Percentiles rank a stretch among this genome's conserved stretches.
phyloP scores from a whole-genome alignment of 73 alveolate species.

The Loxodes magnus region DNA sequence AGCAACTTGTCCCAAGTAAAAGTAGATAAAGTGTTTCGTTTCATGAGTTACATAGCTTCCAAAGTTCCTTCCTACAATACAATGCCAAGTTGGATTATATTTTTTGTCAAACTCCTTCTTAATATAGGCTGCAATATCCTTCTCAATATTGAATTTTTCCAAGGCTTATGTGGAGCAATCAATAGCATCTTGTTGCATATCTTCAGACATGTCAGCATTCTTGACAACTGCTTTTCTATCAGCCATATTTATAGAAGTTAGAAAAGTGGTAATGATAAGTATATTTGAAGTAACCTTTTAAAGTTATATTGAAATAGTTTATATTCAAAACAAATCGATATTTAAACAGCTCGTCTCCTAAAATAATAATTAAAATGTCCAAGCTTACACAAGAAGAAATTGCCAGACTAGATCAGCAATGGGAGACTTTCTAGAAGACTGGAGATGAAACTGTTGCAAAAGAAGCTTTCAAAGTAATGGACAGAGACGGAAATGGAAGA shows the following conservation, averaged over 20 bases:
- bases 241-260: slow-evolving; percentile 4
- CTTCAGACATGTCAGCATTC: slow-evolving; percentile 97
- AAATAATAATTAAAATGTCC: too few species aligned
- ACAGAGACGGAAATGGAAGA: slow-evolving; percentile 56
- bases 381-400: too few species aligned
- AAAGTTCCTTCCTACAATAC: slow-evolving; percentile 80
- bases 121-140: slow-evolving; percentile 86
- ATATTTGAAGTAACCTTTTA: too few species aligned
- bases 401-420: too few species aligned
- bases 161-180: slow-evolving; percentile 93
- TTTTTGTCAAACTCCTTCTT: slow-evolving; percentile 99
- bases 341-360: too few species aligned
- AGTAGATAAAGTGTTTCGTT: slow-evolving; percentile 95
- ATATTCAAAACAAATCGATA: too few species aligned
- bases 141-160: slow-evolving; percentile 41
- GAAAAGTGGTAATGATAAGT: too few species aligned
- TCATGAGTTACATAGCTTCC: slow-evolving; percentile 96
- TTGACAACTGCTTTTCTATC: slow-evolving; percentile 82
- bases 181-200: slow-evolving; percentile 97
- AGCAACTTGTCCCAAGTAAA: slow-evolving; percentile 87
- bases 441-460: too few species aligned
- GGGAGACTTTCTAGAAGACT: too few species aligned
- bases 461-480: slow-evolving; percentile 57
- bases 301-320: too few species aligned
- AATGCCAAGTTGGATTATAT: slow-evolving; percentile 99